phyloP scores from a whole-genome alignment of 345 rosid genomes.

The Microcos paniculata region DNA sequence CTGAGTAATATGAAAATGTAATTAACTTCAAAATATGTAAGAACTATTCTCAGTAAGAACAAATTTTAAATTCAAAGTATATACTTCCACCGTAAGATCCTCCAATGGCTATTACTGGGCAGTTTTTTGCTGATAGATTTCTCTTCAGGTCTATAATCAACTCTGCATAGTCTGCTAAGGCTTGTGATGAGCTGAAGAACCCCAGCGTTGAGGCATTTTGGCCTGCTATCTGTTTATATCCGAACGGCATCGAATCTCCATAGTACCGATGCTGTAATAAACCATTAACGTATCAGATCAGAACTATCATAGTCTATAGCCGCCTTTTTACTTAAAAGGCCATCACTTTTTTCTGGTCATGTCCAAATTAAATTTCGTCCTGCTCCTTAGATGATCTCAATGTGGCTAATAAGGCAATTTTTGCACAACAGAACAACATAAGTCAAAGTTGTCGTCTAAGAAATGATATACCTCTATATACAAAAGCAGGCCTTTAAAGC shows the following conservation, averaged over 20 bases:
- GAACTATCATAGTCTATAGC: no score
- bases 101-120: conserved; percentile 36
- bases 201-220: conserved; percentile 26
- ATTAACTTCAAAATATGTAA: neutral
- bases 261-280: conserved; percentile 35
- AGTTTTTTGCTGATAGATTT: conserved; percentile 14
- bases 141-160: conserved; percentile 26
- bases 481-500: neutral
- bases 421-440: no score
- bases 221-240: conserved; percentile 11
- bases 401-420: no score
- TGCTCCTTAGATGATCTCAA: no score
- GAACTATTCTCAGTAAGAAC: neutral
- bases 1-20: conserved; percentile 17
- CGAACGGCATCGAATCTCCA: conserved; percentile 38
- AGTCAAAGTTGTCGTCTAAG: no score
- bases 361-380: neutral
- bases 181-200: conserved; percentile 37
- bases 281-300: neutral
- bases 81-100: conserved; percentile 48
- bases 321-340: no score
- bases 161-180: conserved; percentile 38
- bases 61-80: neutral
- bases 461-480: neutral
- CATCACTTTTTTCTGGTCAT: no score